These are phyloP conservation scores for Ocimum tenuiflorum DNA, from an alignment of 257 asterid genomes.

Conservation along the genomic window DNA sequence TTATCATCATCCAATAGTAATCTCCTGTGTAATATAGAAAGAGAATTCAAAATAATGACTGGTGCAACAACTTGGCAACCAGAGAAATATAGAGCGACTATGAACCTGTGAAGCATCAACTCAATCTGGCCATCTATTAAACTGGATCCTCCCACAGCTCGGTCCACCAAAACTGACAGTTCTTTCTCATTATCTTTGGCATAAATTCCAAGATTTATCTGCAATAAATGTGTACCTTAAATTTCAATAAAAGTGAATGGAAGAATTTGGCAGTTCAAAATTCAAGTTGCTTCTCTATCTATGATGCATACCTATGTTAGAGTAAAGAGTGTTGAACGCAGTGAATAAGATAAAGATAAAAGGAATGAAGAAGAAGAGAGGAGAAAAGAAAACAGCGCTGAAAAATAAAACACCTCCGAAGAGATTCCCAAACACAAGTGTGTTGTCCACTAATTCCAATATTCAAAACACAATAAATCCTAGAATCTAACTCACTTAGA, in stretches of 20 bases:
- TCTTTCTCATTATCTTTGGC: slow-evolving; percentile 45
- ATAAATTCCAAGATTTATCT: slow-evolving; percentile 67
- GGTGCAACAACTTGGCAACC: background rate
- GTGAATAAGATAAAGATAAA: too few species aligned
- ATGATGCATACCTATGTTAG: too few species aligned
- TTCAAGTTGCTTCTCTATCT: too few species aligned
- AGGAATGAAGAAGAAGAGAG: too few species aligned
- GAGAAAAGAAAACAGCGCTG: too few species aligned
- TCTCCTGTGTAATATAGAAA: slow-evolving; percentile 39
- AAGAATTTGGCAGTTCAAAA: background rate
- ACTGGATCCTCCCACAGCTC: slow-evolving; percentile 72
- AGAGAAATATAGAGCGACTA: background rate
- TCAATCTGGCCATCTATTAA: slow-evolving; percentile 59
- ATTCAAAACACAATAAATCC: too few species aligned
- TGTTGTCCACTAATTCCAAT: too few species aligned
- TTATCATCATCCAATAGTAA: slow-evolving; percentile 51
- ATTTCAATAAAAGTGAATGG: background rate
- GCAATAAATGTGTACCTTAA: slow-evolving; percentile 18
- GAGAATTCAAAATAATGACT: slow-evolving; percentile 4
- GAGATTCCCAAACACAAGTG: too few species aligned
- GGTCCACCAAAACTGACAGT: slow-evolving; percentile 62
- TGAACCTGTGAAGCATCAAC: slow-evolving; percentile 66
- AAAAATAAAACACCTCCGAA: too few species aligned
- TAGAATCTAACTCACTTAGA: too few species aligned
- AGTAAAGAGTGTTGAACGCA: too few species aligned